Evolutionary conservation across 331 rosid species (phyloP).

Genomic region (Telfairia occidentalis): DNA sequence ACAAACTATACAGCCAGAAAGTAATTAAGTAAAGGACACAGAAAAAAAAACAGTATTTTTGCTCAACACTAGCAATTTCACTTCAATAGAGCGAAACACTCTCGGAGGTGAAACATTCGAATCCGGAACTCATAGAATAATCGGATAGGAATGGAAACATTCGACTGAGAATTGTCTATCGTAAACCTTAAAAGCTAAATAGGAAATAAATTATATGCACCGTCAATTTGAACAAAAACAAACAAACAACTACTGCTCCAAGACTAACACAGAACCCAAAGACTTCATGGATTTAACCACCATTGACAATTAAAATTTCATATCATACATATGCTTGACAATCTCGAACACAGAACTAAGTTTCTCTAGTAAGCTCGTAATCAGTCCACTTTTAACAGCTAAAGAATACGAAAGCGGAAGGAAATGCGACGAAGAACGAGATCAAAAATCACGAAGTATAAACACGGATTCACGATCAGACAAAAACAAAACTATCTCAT

Average conservation of each 20-base stretch:
- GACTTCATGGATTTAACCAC: slow-evolving; percentile 5
- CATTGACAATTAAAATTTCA: background rate
- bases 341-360: slow-evolving; percentile 1
- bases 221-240: background rate
- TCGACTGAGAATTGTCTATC: background rate
- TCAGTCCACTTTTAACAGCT: background rate
- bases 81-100: background rate
- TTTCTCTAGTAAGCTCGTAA: background rate
- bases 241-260: background rate
- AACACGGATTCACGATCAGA: slow-evolving; percentile 4
- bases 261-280: background rate
- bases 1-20: background rate
- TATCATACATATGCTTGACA: background rate
- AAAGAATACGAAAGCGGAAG: background rate
- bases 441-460: slow-evolving; percentile 1
- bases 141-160: background rate
- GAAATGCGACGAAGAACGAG: slow-evolving; percentile 9
- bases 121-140: background rate
- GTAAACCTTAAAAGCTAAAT: background rate
- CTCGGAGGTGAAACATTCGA: background rate
- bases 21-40: background rate
- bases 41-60: background rate
- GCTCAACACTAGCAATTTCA: background rate
- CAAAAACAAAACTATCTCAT: background rate
- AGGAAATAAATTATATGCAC: background rate